Evolutionary conservation across 139 green algal species (phyloP), one percentile per base, ranked within the genome.

Genomic region (Chlorella sp.): DNA sequence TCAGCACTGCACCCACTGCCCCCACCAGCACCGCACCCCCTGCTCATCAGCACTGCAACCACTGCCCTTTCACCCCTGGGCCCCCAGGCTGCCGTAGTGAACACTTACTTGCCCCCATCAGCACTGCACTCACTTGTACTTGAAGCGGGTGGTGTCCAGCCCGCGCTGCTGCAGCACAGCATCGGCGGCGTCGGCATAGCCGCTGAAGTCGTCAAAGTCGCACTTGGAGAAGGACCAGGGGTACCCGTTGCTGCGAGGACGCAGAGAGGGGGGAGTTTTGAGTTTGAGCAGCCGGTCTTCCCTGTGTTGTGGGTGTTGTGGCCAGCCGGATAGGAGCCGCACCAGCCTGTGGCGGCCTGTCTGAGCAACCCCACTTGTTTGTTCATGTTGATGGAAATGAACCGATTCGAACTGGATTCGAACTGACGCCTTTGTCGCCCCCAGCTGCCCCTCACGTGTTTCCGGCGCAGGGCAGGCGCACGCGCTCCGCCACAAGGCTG

Each of bases 391-490:
- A n/a, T n/a, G n/a, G n/a, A n/a, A n/a, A n/a, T n/a, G n/a, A n/a
- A n/a, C n/a, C n/a, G n/a, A n/a, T n/a, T n/a, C n/a, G n/a, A n/a
- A n/a, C n/a, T n/a, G n/a, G n/a, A n/a, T n/a, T n/a, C n/a, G n/a
- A n/a, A n/a, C n/a, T n/a, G 24, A 13, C 14, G 58, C 9, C 24
- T 8, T 13, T 30, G 14, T 75, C 44, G 64, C 69, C 51, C 72
- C 83, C 73, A 40, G 76, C 2, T 44, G 28, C 11, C 22, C 38
- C n/a, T 70, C n/a, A 69, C 73, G 30, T 64, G 30, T 36, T 78
- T 30, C 85, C 85, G 32, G 14, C 32, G 73, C 85, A 88, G 48
- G 70, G 68, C 30, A 88, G 80, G 1, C 56, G 40, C 24, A 88
- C 38, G 9, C 36, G 11, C 3, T 56, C 62, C 0, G 85, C 32